These are phyloP conservation scores for Hypoxylon sp. DNA, from an alignment of 2,329 filamentous ascomycete species.

Conservation along the genomic window DNA sequence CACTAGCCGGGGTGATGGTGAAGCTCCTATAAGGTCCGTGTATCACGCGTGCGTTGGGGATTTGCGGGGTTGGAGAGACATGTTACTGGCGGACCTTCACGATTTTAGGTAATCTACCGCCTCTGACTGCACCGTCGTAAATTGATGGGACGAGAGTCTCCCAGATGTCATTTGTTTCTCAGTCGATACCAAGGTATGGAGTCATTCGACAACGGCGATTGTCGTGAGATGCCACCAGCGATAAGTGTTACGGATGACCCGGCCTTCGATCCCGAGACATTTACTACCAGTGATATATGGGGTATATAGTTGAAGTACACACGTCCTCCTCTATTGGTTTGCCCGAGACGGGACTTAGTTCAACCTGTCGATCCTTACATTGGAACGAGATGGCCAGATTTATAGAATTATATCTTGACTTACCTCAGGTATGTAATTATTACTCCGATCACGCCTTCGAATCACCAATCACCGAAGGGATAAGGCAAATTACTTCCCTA, in stretches of 20 bases:
- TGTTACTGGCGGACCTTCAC: constrained; percentile 3
- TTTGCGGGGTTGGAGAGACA: constrained; percentile 28
- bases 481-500: constrained; percentile 9
- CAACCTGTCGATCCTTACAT: constrained; percentile 19
- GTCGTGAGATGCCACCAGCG: constrained; percentile 14
- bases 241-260: constrained; percentile 15
- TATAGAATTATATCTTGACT: neutral
- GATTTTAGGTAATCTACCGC: constrained; percentile 2
- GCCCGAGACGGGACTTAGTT: constrained; percentile 7
- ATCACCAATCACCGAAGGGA: neutral
- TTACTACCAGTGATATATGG: constrained; percentile 16
- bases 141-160: neutral
- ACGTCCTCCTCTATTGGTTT: constrained; percentile 18
- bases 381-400: neutral
- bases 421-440: neutral
- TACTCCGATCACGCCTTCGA: constrained; percentile 2
- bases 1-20: constrained; percentile 21
- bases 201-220: constrained; percentile 8
- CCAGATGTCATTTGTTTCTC: constrained; percentile 4
- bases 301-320: constrained; percentile 13
- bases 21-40: constrained; percentile 25
- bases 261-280: constrained; percentile 32
- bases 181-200: neutral
- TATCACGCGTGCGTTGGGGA: constrained; percentile 26
- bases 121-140: neutral